phyloP scores from a whole-genome alignment of 1,284 basidiomycete species.

The Tausonia pullulans region DNA sequence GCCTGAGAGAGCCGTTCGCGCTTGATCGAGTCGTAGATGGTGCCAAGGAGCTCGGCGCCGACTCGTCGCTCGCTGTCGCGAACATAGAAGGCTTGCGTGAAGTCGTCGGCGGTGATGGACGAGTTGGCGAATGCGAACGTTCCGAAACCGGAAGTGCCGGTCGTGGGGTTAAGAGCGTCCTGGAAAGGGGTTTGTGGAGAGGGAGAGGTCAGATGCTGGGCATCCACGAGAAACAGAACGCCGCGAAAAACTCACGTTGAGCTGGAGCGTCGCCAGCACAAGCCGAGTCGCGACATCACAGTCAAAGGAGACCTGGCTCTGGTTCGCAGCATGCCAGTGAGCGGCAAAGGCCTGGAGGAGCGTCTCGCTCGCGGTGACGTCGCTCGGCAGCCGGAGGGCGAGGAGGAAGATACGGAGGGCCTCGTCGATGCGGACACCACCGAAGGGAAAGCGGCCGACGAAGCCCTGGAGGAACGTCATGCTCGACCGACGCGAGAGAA shows the following conservation, averaged over 20 bases:
- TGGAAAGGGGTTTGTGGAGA: slow-evolving; percentile 29
- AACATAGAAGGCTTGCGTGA: slow-evolving; percentile 62
- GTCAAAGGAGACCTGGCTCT: slow-evolving; percentile 60
- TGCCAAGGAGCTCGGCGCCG: slow-evolving; percentile 58
- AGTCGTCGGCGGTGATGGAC: slow-evolving; percentile 58
- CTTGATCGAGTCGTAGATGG: slow-evolving; percentile 64
- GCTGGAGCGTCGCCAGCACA: slow-evolving; percentile 71
- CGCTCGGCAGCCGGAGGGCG: slow-evolving; percentile 58
- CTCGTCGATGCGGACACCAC: slow-evolving; percentile 71
- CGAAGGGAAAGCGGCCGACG: slow-evolving; percentile 74
- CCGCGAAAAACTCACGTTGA: slow-evolving; percentile 45
- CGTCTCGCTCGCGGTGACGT: slow-evolving; percentile 55
- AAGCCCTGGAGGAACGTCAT: slow-evolving; percentile 67
- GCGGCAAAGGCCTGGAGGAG: slow-evolving; percentile 59
- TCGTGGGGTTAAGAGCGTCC: slow-evolving; percentile 30
- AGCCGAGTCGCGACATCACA: slow-evolving; percentile 64
- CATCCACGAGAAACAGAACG: too few species aligned
- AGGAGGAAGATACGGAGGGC: slow-evolving; percentile 80
- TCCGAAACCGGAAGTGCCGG: slow-evolving; percentile 29
- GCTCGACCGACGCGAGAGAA: slow-evolving; percentile 59
- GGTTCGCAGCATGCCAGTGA: slow-evolving; percentile 84
- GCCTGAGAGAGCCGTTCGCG: slow-evolving; percentile 62
- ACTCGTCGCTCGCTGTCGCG: slow-evolving; percentile 59
- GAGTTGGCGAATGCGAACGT: slow-evolving; percentile 51
- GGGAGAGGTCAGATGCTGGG: background rate